Evolutionary conservation across 2,329 filamentous ascomycete species (phyloP).

Genomic region (Penicillium janthinellum): DNA sequence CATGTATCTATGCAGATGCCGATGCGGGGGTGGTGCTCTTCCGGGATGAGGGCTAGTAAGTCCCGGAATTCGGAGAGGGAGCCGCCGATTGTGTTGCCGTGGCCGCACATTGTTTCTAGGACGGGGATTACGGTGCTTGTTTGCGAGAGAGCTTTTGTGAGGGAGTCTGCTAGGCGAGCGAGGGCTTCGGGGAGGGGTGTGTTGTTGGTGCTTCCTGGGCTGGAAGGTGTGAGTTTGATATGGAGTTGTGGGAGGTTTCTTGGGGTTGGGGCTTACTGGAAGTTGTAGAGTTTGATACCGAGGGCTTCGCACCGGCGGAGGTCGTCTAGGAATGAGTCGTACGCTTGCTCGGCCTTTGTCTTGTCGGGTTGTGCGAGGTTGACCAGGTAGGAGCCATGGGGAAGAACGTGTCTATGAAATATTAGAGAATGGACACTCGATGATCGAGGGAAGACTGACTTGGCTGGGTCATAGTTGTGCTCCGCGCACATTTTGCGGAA

Average conservation of each 20-base stretch:
- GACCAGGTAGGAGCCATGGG: slow-evolving; percentile 94
- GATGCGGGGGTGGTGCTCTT: slow-evolving; percentile 77
- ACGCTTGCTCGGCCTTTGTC: slow-evolving; percentile 81
- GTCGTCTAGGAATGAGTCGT: slow-evolving; percentile 83
- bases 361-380: slow-evolving; percentile 86
- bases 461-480: slow-evolving; percentile 69
- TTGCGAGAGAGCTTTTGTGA: slow-evolving; percentile 79
- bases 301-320: slow-evolving; percentile 80
- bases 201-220: slow-evolving; percentile 77
- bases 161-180: slow-evolving; percentile 73
- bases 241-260: not conserved
- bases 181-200: slow-evolving; percentile 70
- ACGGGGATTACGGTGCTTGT: slow-evolving; percentile 78
- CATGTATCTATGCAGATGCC: slow-evolving; percentile 97
- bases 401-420: slow-evolving; percentile 68
- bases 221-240: slow-evolving; percentile 21
- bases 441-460: slow-evolving; percentile 35
- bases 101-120: slow-evolving; percentile 93
- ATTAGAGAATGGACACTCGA: slow-evolving; percentile 9
- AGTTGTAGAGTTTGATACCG: slow-evolving; percentile 93
- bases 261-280: slow-evolving; percentile 61
- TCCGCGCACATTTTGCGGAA: slow-evolving; percentile 71
- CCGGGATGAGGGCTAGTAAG: slow-evolving; percentile 71
- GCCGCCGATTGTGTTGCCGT: slow-evolving; percentile 82
- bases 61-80: slow-evolving; percentile 83